phyloP scores from a whole-genome alignment of 306 rosid genomes.

The Pachyrhizus erosus region DNA sequence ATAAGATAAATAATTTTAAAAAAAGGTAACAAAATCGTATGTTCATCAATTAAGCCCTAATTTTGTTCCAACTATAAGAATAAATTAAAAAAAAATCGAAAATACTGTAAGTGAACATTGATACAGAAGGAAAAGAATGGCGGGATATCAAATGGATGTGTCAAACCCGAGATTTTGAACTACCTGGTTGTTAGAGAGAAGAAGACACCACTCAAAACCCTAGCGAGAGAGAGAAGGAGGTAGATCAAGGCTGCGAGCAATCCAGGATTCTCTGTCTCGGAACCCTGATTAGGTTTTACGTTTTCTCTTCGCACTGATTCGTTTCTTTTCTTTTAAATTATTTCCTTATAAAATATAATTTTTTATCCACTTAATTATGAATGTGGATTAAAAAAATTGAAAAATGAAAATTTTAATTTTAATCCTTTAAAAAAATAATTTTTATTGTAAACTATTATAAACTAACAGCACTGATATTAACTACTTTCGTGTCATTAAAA shows the following conservation, averaged over 20 bases:
- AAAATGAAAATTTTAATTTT: no score
- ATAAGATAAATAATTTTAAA: neutral
- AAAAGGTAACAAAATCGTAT: neutral
- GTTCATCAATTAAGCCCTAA: neutral
- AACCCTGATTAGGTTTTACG: neutral
- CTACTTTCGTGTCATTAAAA: no score
- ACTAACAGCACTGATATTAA: no score
- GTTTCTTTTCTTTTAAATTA: neutral
- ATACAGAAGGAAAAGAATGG: neutral
- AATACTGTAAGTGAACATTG: neutral
- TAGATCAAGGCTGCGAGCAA: neutral
- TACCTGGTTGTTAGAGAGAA: conserved; percentile 32
- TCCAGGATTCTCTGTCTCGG: neutral
- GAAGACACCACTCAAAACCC: conserved; percentile 38
- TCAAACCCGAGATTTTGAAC: neutral
- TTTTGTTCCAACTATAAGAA: neutral
- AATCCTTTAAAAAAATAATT: no score
- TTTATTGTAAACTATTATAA: no score
- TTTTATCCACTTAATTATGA: no score
- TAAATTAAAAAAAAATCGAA: neutral
- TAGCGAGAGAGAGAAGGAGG: neutral
- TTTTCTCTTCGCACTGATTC: neutral
- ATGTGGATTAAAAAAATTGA: no score
- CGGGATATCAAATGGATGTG: neutral
- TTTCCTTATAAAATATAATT: no score